phyloP scores from a whole-genome alignment of 495 filamentous ascomycete genomes.

The Staphylotrichum tortipilum region DNA sequence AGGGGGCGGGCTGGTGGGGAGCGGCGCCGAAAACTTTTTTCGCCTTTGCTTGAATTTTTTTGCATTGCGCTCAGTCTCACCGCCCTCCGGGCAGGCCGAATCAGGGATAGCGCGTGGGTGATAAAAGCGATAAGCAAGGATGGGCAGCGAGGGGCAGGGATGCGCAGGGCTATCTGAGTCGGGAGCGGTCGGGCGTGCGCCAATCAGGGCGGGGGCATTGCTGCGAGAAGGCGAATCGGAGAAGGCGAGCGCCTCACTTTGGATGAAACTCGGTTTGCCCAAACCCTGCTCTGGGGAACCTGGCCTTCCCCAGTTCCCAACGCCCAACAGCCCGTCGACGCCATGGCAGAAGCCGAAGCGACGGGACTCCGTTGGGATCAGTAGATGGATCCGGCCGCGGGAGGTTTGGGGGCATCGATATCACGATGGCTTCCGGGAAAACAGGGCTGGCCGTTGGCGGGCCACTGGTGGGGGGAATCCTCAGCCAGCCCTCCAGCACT shows the following conservation, averaged over 20 bases:
- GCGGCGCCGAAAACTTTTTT: slow-evolving; percentile 23
- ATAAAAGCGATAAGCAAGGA: slow-evolving; percentile 2
- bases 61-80: background rate
- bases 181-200: background rate
- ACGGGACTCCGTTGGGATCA: no score
- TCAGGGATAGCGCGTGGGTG: background rate
- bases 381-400: no score
- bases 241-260: background rate
- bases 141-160: background rate
- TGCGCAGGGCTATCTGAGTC: background rate
- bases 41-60: slow-evolving; percentile 5
- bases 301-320: no score
- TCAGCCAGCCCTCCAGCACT: no score
- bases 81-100: background rate
- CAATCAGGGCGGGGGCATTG: background rate
- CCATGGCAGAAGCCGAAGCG: no score
- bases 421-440: no score
- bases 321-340: no score
- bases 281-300: background rate
- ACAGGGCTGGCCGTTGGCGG: no score
- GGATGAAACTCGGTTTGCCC: background rate
- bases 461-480: no score
- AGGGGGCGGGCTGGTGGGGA: no score
- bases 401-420: no score
- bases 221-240: background rate